A percentile compares a stretch with the other conserved stretches of the same genome.
Evolutionary conservation across 495 filamentous ascomycete species (phyloP).

Genomic region (Xylaria flabelliformis): DNA sequence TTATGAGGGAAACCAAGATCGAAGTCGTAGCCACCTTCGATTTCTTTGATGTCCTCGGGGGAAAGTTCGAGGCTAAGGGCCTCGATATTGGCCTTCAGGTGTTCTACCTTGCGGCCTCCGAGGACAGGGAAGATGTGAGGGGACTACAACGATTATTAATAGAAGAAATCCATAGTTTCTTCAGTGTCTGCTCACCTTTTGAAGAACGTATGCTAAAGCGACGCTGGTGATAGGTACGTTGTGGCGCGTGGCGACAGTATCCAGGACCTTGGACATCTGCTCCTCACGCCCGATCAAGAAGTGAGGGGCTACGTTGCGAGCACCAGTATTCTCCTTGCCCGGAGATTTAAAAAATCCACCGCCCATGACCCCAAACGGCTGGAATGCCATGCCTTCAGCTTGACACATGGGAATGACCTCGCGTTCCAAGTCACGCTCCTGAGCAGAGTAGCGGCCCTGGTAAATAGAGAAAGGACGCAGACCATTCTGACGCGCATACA

Average conservation of each 20-base stretch:
- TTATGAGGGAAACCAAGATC: conserved; percentile 62
- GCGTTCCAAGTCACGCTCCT: conserved; percentile 61
- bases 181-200: conserved; percentile 50
- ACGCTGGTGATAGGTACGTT: conserved; percentile 52
- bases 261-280: conserved; percentile 53
- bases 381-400: conserved; percentile 65
- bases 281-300: conserved; percentile 30
- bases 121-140: conserved; percentile 71
- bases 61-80: conserved; percentile 59
- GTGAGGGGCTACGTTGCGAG: background rate
- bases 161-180: background rate
- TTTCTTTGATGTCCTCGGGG: conserved; percentile 61
- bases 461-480: conserved; percentile 62
- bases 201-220: conserved; percentile 68
- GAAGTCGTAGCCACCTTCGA: conserved; percentile 61
- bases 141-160: background rate
- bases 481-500: conserved; percentile 63
- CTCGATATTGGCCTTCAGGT: conserved; percentile 66
- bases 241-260: conserved; percentile 57
- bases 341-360: conserved; percentile 58
- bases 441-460: conserved; percentile 62
- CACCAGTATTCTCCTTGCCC: conserved; percentile 35
- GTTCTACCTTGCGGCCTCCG: conserved; percentile 59
- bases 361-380: conserved; percentile 61
- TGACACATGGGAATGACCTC: conserved; percentile 65